Conservation (phyloP, 1,139 yeast genomes). For the Nakaseomyces nivariensis region DNA sequence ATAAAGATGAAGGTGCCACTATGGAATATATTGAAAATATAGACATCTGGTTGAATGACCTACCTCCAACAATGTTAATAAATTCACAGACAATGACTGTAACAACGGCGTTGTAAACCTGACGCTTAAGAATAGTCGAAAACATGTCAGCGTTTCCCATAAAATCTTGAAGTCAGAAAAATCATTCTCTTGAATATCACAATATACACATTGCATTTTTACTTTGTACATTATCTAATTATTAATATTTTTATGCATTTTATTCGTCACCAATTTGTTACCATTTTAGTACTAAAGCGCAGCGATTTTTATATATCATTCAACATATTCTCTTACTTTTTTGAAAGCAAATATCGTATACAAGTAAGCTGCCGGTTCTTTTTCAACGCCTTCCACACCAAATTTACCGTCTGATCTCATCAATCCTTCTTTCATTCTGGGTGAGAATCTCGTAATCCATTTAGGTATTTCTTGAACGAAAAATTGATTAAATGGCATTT, state of each 20-base stretch:
- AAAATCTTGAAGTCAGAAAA: too few relatives aligned
- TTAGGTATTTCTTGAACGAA: slow-evolving; percentile 71
- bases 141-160: too few relatives aligned
- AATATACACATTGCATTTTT: too few relatives aligned
- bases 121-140: too few relatives aligned
- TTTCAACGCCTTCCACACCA: slow-evolving; percentile 84
- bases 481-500: slow-evolving; percentile 72
- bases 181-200: too few relatives aligned
- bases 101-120: slow-evolving; percentile 62
- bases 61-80: slow-evolving; percentile 73
- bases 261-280: background rate
- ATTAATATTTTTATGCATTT: too few relatives aligned
- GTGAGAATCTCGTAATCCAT: slow-evolving; percentile 50
- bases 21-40: slow-evolving; percentile 66
- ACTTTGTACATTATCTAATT: too few relatives aligned
- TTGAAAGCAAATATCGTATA: slow-evolving; percentile 30
- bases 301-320: background rate
- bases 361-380: slow-evolving; percentile 67
- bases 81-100: slow-evolving; percentile 94
- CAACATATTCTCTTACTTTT: slow-evolving; percentile 23
- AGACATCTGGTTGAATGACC: slow-evolving; percentile 67
- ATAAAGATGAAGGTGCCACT: slow-evolving; percentile 56
- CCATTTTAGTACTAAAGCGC: background rate
- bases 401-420: slow-evolving; percentile 65
- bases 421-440: slow-evolving; percentile 60